Evolutionary conservation across 371 early-diverging fungal species (phyloP), one percentile per base, ranked within the genome.

Genomic region (Mucor sp.): DNA sequence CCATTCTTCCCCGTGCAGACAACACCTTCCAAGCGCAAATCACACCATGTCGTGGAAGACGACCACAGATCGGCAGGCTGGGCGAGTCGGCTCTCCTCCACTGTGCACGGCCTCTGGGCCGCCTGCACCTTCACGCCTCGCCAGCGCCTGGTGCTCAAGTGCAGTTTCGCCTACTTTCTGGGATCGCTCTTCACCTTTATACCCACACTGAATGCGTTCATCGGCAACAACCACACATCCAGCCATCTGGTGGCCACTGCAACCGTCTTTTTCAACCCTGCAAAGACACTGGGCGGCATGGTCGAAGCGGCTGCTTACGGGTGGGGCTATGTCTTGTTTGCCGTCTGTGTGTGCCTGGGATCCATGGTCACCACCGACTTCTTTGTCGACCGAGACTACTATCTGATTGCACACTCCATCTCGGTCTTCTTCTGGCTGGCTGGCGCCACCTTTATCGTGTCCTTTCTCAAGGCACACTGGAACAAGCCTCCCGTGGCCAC

Each of bases 241-340:
- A 84, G 85, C 11, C 90, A 91, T 74, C 63, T 91, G 39, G 88
- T 88, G 1, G 90, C 90, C 2, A 82, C 86, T 0, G 83, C 88
- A 0, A 85, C 86, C 0, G 87, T 91, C 5, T 91, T 91, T 67
- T 89, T 90, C 53, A 88, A 90, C 66, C 91, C 91, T 0, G 89
- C 89, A 1, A 88, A 87, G 68, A 71, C 89, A 6, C 56, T 88
- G 5, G 91, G 91, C 41, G 86, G 87, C 4, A 88, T 91, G 84
- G 80, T 89, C 0, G 91, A 91, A 61, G 88, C 89, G 12, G 87
- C 87, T 11, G 74, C 74, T 3, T 87, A 81, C 63, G 89, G 90
- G 9, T 78, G 88, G 69, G 80, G 82, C 3, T 88, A 87, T 43
- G 76, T 80, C 23, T 15, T 77, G 3, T 88, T 85, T 74, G 88